Evolutionary conservation across 202 grass and related monocot species (phyloP).

Genomic region (Saccharum hybrid): DNA sequence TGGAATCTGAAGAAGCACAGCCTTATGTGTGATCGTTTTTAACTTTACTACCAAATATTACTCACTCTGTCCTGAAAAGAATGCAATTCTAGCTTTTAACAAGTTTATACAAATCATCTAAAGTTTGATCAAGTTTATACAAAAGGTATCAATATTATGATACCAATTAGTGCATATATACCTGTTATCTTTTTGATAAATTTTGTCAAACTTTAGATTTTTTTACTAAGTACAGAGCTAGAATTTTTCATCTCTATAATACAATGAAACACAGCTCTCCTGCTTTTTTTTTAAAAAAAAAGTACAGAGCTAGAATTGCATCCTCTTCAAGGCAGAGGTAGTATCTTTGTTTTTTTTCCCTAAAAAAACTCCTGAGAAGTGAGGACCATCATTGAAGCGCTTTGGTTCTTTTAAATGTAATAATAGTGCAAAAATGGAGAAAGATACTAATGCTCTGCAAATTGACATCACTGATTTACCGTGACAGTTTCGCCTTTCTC

Average conservation of each 20-base stretch:
- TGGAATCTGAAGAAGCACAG: background rate
- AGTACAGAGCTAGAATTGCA: background rate
- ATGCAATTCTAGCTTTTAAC: background rate
- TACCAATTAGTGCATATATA: background rate
- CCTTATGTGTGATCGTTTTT: background rate
- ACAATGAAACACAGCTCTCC: too few species aligned
- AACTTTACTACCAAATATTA: background rate
- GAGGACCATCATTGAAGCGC: background rate
- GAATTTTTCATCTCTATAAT: background rate
- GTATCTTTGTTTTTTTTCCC: background rate
- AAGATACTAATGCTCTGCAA: background rate
- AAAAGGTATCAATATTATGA: background rate
- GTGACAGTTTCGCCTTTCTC: conserved; percentile 71
- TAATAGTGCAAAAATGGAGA: background rate
- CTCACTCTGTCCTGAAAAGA: background rate
- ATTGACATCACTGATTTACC: conserved; percentile 48
- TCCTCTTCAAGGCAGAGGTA: background rate
- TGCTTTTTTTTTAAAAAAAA: too few species aligned
- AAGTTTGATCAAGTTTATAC: background rate
- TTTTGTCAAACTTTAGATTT: background rate
- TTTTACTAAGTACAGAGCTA: background rate
- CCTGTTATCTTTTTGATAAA: background rate
- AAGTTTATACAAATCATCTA: background rate
- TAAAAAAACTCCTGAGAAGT: background rate
- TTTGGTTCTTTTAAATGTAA: background rate